A percentile compares a stretch with the other conserved stretches of the same genome.
Evolutionary conservation across 352 stramenopile species (phyloP).

Genomic region (Globisporangium nunn): DNA sequence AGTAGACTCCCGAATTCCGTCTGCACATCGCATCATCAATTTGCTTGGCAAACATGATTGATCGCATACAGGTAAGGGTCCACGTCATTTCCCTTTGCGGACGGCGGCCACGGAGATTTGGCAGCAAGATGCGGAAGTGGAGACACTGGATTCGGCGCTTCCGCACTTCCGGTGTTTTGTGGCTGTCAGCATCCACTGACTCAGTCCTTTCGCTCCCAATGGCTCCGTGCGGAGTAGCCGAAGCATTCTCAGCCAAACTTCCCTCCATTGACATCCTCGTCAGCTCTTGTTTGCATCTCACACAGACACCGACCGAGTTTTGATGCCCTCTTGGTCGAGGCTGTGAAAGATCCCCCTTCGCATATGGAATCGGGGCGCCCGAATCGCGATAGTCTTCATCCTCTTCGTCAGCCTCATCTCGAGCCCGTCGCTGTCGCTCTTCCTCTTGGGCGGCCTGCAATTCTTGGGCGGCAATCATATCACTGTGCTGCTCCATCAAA

Average conservation of each 20-base stretch:
- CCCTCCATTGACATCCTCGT: conserved; percentile 22
- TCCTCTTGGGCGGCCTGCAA: conserved; percentile 43
- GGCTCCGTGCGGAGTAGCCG: background rate
- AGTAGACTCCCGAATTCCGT: conserved; percentile 31
- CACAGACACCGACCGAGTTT: conserved; percentile 25
- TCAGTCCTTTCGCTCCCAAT: background rate
- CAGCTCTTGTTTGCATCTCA: conserved; percentile 56
- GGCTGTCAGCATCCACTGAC: conserved; percentile 1
- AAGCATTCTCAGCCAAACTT: conserved; percentile 4
- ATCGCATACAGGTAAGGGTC: conserved; percentile 87
- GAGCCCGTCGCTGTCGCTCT: conserved; percentile 27
- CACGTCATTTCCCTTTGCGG: conserved; percentile 74
- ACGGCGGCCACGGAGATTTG: conserved; percentile 77
- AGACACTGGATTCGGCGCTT: conserved; percentile 75
- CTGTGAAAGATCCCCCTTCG: background rate
- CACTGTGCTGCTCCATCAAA: conserved; percentile 70
- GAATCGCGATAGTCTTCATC: conserved; percentile 8
- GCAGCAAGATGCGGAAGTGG: conserved; percentile 87
- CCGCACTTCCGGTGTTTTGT: conserved; percentile 10
- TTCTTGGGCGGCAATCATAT: conserved; percentile 61
- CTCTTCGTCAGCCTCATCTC: conserved; percentile 37
- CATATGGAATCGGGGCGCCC: background rate
- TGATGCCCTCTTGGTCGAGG: background rate
- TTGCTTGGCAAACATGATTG: conserved; percentile 87
- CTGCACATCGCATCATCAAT: conserved; percentile 72